These are phyloP conservation scores for Ogataea nitratoaversa DNA, from an alignment of 805 yeast species.

Conservation along the genomic window DNA sequence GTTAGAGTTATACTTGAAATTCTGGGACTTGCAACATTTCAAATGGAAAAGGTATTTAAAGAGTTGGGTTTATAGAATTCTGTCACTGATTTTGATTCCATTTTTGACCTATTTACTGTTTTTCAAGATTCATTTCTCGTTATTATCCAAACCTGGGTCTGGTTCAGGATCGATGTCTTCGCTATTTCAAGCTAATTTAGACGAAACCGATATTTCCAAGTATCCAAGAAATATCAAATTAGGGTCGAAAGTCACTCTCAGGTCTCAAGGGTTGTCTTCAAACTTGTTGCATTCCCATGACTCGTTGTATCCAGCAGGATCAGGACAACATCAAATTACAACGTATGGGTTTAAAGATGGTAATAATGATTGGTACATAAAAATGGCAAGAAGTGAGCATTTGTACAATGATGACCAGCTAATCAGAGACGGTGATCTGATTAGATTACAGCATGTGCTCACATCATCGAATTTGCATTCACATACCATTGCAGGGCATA, in stretches of 20 bases:
- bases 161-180: conserved; percentile 70
- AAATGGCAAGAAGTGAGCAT: conserved; percentile 32
- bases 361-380: conserved; percentile 69
- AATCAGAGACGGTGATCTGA: conserved; percentile 55
- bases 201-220: conserved; percentile 55
- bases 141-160: conserved; percentile 78
- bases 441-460: conserved; percentile 58
- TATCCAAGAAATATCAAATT: conserved; percentile 66
- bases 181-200: conserved; percentile 73
- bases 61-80: conserved; percentile 73
- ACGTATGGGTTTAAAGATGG: conserved; percentile 88
- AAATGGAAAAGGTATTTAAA: conserved; percentile 39
- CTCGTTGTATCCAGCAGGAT: conserved; percentile 84
- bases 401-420: conserved; percentile 14
- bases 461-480: conserved; percentile 70
- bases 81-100: conserved; percentile 69
- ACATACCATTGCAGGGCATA: conserved; percentile 62
- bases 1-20: conserved; percentile 85
- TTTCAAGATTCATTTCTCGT: conserved; percentile 77
- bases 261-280: conserved; percentile 69
- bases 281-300: conserved; percentile 84
- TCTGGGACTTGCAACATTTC: conserved; percentile 59
- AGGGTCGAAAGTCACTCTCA: conserved; percentile 54
- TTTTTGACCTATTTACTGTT: conserved; percentile 59
- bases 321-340: conserved; percentile 93